These are phyloP conservation scores for Neonectria ditissima DNA, from an alignment of 2,329 filamentous ascomycete genomes.

Conservation along the genomic window DNA sequence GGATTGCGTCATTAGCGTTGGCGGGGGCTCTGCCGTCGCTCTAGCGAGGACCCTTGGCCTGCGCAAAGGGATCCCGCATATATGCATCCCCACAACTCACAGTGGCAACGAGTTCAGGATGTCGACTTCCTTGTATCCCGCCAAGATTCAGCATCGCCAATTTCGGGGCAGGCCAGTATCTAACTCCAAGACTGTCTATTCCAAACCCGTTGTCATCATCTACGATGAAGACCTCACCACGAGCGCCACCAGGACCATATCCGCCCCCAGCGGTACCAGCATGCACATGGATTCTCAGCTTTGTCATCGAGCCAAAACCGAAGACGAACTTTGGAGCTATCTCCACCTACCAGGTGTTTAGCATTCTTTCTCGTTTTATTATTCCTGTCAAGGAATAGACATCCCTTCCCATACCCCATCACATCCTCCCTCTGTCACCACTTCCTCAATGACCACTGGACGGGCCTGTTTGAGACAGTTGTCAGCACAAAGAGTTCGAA, in stretches of 20 bases:
- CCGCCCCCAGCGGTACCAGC: constrained; percentile 41
- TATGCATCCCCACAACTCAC: constrained; percentile 71
- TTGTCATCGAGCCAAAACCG: constrained; percentile 32
- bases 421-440: background rate
- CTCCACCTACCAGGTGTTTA: constrained; percentile 53
- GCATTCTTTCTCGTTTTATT: constrained; percentile 3
- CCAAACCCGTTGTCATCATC: constrained; percentile 50
- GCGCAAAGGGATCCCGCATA: constrained; percentile 65
- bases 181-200: constrained; percentile 3
- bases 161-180: background rate
- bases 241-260: constrained; percentile 43
- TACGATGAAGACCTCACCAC: constrained; percentile 54
- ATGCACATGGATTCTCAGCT: constrained; percentile 33
- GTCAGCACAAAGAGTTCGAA: constrained; percentile 6
- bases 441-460: too few species aligned
- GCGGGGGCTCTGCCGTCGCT: constrained; percentile 71
- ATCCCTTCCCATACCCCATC: background rate
- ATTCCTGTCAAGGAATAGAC: background rate
- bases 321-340: constrained; percentile 51
- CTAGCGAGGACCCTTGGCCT: constrained; percentile 67
- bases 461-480: constrained; percentile 1
- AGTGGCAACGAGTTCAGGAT: constrained; percentile 72
- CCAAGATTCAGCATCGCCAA: background rate
- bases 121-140: constrained; percentile 28
- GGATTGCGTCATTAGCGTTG: constrained; percentile 71